These are phyloP conservation scores for Entonaema liquescens DNA, from an alignment of 495 filamentous ascomycete species.

Conservation along the genomic window DNA sequence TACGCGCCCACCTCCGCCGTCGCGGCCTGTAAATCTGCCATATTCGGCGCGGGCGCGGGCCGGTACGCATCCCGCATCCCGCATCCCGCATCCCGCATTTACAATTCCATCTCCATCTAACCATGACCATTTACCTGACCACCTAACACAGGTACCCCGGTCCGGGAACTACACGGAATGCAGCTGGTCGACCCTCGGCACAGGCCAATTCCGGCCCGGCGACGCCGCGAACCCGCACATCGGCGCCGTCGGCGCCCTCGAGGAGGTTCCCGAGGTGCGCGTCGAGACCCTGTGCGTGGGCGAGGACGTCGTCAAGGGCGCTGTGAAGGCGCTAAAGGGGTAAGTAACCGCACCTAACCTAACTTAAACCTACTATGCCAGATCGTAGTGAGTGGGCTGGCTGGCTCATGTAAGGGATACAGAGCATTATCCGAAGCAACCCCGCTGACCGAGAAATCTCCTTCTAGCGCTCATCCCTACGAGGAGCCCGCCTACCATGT, in stretches of 20 bases:
- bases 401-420: no score
- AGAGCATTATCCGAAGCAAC: background rate
- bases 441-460: background rate
- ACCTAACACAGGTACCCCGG: slow-evolving; percentile 54
- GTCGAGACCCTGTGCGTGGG: slow-evolving; percentile 64
- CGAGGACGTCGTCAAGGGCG: slow-evolving; percentile 52
- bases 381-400: no score
- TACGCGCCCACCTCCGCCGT: slow-evolving; percentile 60
- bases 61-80: slow-evolving; percentile 23
- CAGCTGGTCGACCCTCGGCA: slow-evolving; percentile 62
- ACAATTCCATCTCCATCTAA: no score
- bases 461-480: slow-evolving; percentile 71
- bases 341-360: no score
- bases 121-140: no score
- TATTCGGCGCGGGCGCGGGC: slow-evolving; percentile 72
- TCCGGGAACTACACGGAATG: slow-evolving; percentile 67
- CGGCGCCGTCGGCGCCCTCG: slow-evolving; percentile 60
- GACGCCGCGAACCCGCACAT: slow-evolving; percentile 66
- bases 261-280: slow-evolving; percentile 58
- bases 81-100: no score
- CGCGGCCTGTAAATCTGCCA: slow-evolving; percentile 63
- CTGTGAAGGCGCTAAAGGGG: slow-evolving; percentile 69
- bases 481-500: slow-evolving; percentile 77
- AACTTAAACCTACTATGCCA: no score
- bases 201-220: slow-evolving; percentile 57